Base-by-base conservation (phyloP, 345 rosid genomes). In the Rhodamnia rubescens region DNA sequence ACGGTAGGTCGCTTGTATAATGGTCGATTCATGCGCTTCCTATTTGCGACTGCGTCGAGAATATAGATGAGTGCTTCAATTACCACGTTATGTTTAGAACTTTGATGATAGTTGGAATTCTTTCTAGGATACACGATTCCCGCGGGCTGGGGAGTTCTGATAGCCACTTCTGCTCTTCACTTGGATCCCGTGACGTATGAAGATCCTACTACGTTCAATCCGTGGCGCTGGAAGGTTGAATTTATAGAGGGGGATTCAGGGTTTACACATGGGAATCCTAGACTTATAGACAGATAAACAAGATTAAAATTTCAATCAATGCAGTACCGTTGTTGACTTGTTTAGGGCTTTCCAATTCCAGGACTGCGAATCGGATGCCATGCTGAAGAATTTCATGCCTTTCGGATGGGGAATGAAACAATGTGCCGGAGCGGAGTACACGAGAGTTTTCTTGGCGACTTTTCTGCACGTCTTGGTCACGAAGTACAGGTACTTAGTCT, bases 111-210 rank as follows among this genome's bases (percentile, higher is more conserved):
- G 69, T 84, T 51, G 0, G 13, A 54, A 8, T 44, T 53, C 55
- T 22, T 13, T 74, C 24, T 61, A 90, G 90, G 91, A 69, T 90
- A 83, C n/a, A 90, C 87, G 8, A 90, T 90, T 53, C 90, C 91
- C 1, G 51, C 84, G 0, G 90, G 91, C 84, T 90, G 89, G 87
- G 44, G 27, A 27, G 69, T 88, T 4, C 42, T 85, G 84, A 11
- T 85, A 9, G 85, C 82, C 0, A 52, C 85, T 32, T 16, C 87
- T 7, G 85, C 80, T 51, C 80, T 75, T 74, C 90, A 88, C 83
- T 44, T 86, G 59, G 85, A 86, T 44, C 88, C 90, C 0, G 52
- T 82, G 1, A 84, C 78, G 5, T 90, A 85, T 75, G 54, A 55
- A 83, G 87, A 88, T 59, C 90, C 90, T 2, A 84, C 83, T 10